Evolutionary conservation across 352 stramenopile species (phyloP), one percentile per base, ranked within the genome.

Genomic region (Pythium aphanidermatum): DNA sequence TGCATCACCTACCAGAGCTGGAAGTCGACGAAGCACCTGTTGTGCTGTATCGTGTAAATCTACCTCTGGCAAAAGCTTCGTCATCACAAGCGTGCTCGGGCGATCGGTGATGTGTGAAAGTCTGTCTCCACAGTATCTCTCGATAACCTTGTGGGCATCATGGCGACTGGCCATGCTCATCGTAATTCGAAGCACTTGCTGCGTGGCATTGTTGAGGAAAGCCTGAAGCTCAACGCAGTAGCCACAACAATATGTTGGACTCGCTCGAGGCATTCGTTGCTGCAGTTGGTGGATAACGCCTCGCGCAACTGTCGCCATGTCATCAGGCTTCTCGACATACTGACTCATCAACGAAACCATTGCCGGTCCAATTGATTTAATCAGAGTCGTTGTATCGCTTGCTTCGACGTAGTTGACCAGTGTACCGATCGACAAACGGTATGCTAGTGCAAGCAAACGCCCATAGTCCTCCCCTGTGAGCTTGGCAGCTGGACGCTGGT

Each of bases 101-200:
- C 48, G 39, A 33, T 56, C 48, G 1, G 48, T 49, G 21, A 27
- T 27, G 26, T 56, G 39, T 10, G 48, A 49, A 5, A 56, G 12
- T 2, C 23, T 16, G 13, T 33, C 25, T 2, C 50, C 40, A 20
- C 42, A 51, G 29, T 48, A 52, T 12, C 26, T n/a, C 17, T 59
- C 43, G 9, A 59, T 48, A 17, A 48, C 51, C 33, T 51, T 41
- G 40, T 41, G 50, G 33, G 51, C 29, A 16, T 59, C 42, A 26
- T 59, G 26, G 17, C 35, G 42, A 20, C 12, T 19, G 3, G 27
- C 10, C 17, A 52, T 59, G 42, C 30, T 44, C 43, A 52, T 51
- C 4, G 28, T 37, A 9, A 47, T 37, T 12, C 23, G 41, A 16
- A 48, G 33, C 24, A 35, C 44, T 24, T 52, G 42, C 35, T 52